These are phyloP conservation scores for Dipteronia dyeriana DNA, from an alignment of 345 rosid genomes.

Conservation along the genomic window DNA sequence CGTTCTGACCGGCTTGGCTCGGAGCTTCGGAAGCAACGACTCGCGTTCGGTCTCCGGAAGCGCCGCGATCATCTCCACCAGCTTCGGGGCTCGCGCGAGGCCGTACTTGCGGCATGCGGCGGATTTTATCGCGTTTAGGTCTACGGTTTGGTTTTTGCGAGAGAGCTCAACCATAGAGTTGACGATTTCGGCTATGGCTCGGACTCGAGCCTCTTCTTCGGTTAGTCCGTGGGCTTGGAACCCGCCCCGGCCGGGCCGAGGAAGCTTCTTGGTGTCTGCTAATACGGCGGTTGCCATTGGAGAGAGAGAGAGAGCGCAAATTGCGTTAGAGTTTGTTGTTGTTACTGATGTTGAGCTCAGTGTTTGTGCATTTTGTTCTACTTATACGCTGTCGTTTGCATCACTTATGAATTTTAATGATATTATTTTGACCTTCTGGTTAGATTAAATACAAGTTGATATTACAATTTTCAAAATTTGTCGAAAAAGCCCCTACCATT, in stretches of 20 bases:
- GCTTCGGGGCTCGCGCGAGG: constrained; percentile 86
- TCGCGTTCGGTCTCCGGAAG: constrained; percentile 91
- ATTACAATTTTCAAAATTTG: no score
- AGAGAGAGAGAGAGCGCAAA: not conserved
- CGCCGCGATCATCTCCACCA: constrained; percentile 98
- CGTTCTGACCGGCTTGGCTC: constrained; percentile 96
- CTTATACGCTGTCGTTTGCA: not conserved
- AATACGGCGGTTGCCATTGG: constrained; percentile 65
- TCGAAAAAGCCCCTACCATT: no score
- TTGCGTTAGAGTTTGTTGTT: not conserved
- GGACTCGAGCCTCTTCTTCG: constrained; percentile 92
- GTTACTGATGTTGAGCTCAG: not conserved
- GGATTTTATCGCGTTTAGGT: constrained; percentile 88
- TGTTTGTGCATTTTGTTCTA: not conserved
- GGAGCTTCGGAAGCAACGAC: constrained; percentile 89
- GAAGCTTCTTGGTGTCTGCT: constrained; percentile 56
- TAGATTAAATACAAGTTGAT: not conserved
- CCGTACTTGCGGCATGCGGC: constrained; percentile 96
- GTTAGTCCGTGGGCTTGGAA: constrained; percentile 78
- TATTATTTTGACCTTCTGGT: not conserved
- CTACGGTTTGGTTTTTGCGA: constrained; percentile 86
- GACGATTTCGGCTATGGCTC: constrained; percentile 93
- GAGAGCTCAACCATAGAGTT: constrained; percentile 93
- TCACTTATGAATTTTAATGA: not conserved
- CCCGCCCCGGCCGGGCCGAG: constrained; percentile 92